phyloP scores from a whole-genome alignment of 2,329 filamentous ascomycete species.

The Lecanicillium sp. region DNA sequence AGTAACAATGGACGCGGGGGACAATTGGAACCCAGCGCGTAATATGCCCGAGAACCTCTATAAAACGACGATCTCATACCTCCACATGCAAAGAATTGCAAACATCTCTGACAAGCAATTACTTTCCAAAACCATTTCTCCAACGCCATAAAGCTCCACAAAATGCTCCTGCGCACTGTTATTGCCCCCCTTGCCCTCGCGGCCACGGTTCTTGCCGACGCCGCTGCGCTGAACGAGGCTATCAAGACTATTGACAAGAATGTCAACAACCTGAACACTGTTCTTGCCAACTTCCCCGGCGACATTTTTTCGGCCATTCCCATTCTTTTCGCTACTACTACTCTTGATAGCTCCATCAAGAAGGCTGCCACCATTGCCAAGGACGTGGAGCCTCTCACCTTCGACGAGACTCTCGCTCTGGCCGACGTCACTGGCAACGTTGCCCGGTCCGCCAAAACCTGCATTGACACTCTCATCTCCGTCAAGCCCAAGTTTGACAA shows the following conservation, averaged over 20 bases:
- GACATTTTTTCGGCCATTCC: constrained; percentile 5
- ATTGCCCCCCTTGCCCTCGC: constrained; percentile 2
- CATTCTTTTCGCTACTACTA: background rate
- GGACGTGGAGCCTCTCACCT: constrained; percentile 1
- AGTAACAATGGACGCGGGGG: too few species aligned
- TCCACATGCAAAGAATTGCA: too few species aligned
- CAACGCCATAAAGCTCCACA: too few species aligned
- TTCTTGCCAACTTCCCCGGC: constrained; percentile 1
- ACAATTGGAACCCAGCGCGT: too few species aligned
- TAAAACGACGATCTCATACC: too few species aligned
- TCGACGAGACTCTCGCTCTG: constrained; percentile 2
- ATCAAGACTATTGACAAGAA: constrained; percentile 1
- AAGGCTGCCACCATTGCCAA: constrained; percentile 1
- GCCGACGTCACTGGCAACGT: background rate
- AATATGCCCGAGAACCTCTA: too few species aligned
- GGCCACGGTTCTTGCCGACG: constrained; percentile 5
- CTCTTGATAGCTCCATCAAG: background rate
- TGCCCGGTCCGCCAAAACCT: background rate
- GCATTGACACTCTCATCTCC: constrained; percentile 5
- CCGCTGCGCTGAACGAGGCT: constrained; percentile 1
- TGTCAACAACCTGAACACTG: constrained; percentile 1
- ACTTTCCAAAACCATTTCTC: too few species aligned
- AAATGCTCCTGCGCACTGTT: constrained; percentile 3
- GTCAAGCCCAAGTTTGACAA: constrained; percentile 8
- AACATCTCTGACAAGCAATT: too few species aligned